Evolutionary conservation across 163 green algal species (phyloP), one percentile per base, ranked within the genome.

Genomic region (Botryococcus braunii): DNA sequence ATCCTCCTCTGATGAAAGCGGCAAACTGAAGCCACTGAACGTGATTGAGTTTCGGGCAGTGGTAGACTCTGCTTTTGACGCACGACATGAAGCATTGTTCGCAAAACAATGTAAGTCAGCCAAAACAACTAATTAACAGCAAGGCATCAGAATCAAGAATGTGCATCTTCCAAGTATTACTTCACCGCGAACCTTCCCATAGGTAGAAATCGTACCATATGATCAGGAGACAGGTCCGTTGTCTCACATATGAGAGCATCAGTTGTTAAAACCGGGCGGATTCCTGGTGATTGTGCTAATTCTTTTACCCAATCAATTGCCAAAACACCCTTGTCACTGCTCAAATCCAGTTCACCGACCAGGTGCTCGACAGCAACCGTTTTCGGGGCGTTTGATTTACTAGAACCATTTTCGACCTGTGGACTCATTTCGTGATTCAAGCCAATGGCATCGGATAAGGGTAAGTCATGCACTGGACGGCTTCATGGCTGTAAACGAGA

Each of bases 1-100:
- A 41, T 21, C 66, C 66, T 9, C 69, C 62, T 23, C 73, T 69
- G 34, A 77, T 41, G 35, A 77, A 66, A 3, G 72, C 62, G 31
- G 60, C 52, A 55, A 77, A 73, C 72, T 77, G 66, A 66, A 66
- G n/a, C n/a, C n/a, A n/a, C n/a, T n/a, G n/a, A n/a, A n/a, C n/a
- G n/a, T n/a, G n/a, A n/a, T n/a, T n/a, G n/a, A n/a, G n/a, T n/a
- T n/a, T n/a, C n/a, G n/a, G 40, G 4, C 65, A 71, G 4, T 21
- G 21, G 55, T 62, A n/a, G n/a, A n/a, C n/a, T n/a, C n/a, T n/a
- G n/a, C n/a, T n/a, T n/a, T n/a, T n/a, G n/a, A n/a, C n/a, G n/a
- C n/a, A n/a, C n/a, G n/a, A n/a, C n/a, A n/a, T n/a, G n/a, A n/a
- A n/a, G n/a, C n/a, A n/a, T n/a, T n/a, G n/a, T n/a, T n/a, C n/a